Evolutionary conservation across 2,329 filamentous ascomycete genomes (phyloP).

Genomic region (Diaporthe destruens): DNA sequence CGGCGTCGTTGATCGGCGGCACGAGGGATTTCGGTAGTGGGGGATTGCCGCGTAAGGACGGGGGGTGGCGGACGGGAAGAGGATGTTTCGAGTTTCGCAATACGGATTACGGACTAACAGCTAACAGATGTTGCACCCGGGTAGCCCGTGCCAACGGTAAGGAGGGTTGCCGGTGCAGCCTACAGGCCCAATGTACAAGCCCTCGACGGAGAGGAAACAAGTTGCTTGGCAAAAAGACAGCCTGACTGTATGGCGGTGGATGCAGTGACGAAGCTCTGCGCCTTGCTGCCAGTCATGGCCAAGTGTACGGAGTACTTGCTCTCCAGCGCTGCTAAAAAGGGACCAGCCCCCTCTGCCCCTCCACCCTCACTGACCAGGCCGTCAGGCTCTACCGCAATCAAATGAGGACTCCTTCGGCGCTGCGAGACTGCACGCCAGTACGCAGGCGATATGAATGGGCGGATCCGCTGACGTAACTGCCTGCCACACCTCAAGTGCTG

Average conservation of each 20-base stretch:
- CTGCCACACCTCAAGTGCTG: not conserved
- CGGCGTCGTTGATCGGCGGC: constrained; percentile 26
- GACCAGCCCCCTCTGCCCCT: not conserved
- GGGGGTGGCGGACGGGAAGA: constrained; percentile 12
- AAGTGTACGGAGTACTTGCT: constrained; percentile 1
- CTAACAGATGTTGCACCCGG: not conserved
- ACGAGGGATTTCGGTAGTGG: constrained; percentile 27
- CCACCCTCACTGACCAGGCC: no score
- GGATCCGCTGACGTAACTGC: constrained; percentile 29
- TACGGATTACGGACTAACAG: not conserved
- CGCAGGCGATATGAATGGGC: constrained; percentile 24
- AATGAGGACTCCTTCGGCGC: not conserved
- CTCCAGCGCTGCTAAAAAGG: constrained; percentile 23
- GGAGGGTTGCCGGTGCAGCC: constrained; percentile 13
- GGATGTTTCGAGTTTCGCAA: constrained; percentile 37
- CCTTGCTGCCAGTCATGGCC: constrained; percentile 18
- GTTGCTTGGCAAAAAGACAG: constrained; percentile 34
- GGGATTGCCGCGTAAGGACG: constrained; percentile 19
- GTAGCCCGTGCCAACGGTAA: constrained; percentile 25
- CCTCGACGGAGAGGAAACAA: constrained; percentile 30
- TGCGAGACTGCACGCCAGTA: not conserved
- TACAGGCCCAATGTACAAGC: not conserved
- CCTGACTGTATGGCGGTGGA: not conserved
- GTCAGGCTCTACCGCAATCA: constrained; percentile 25
- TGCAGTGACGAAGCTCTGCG: constrained; percentile 37